phyloP scores from a whole-genome alignment of 371 early-diverging fungal species.

The Mortierella sp. region DNA sequence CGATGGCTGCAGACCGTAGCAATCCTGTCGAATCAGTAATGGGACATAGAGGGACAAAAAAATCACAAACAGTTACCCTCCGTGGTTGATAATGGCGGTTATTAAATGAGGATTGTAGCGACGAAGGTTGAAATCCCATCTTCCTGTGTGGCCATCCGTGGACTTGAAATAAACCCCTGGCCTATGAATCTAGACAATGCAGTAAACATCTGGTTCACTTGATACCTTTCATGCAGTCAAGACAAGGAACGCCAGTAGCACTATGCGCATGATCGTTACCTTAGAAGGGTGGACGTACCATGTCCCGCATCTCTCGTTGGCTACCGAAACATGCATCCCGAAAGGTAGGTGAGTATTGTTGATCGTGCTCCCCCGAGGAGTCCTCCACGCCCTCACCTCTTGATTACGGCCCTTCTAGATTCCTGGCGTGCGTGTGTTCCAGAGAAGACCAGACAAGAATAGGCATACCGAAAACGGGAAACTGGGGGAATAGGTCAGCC shows the following conservation, averaged over 20 bases:
- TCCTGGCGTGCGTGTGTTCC: too few species aligned
- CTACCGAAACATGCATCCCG: conserved; percentile 22
- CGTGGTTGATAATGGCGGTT: conserved; percentile 59
- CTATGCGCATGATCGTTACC: conserved; percentile 48
- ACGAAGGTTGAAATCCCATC: conserved; percentile 85
- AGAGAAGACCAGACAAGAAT: not conserved
- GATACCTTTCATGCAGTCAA: not conserved
- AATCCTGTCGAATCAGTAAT: too few species aligned
- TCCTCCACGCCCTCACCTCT: not conserved
- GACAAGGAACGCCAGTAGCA: not conserved
- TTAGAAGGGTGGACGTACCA: conserved; percentile 82
- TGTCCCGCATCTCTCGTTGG: conserved; percentile 86
- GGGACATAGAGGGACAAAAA: too few species aligned
- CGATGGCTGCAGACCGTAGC: too few species aligned
- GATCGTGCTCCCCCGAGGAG: too few species aligned
- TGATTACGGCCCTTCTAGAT: not conserved
- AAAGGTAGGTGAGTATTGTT: too few species aligned
- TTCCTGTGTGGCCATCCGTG: conserved; percentile 88
- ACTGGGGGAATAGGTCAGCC: conserved; percentile 61
- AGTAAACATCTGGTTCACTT: not conserved
- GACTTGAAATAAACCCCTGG: conserved; percentile 90
- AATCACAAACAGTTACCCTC: too few species aligned
- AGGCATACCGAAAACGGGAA: conserved; percentile 71
- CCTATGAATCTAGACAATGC: conserved; percentile 55
- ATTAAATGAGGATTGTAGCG: conserved; percentile 82